Conservation (phyloP, 2,329 filamentous ascomycete species). For the Fusarium circinatum region DNA sequence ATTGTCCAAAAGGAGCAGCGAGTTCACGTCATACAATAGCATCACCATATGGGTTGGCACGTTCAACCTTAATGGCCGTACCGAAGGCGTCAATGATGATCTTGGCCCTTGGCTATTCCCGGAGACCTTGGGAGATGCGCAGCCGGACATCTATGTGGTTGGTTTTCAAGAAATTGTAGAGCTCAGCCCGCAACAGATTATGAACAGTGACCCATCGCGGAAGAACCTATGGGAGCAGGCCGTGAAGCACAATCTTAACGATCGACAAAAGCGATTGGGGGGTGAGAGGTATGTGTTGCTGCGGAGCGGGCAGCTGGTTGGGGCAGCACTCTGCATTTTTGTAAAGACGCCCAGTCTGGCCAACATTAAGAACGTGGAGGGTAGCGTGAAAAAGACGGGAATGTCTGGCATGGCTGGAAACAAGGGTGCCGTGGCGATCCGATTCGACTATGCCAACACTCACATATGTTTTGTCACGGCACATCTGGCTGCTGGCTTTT, state of each 20-base stretch:
- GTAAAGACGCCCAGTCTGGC: slow-evolving; percentile 80
- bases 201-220: slow-evolving; percentile 93
- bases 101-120: slow-evolving; percentile 88
- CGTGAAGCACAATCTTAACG: slow-evolving; percentile 81
- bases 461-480: slow-evolving; percentile 96
- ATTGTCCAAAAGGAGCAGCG: slow-evolving; percentile 71
- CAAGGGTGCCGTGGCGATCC: slow-evolving; percentile 96
- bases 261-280: slow-evolving; percentile 70
- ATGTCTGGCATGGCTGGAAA: slow-evolving; percentile 98
- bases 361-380: slow-evolving; percentile 96
- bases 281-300: slow-evolving; percentile 88
- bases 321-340: slow-evolving; percentile 91
- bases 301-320: slow-evolving; percentile 92
- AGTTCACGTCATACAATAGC: slow-evolving; percentile 78
- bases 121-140: slow-evolving; percentile 62
- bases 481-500: slow-evolving; percentile 93
- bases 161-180: slow-evolving; percentile 99
- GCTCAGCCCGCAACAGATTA: slow-evolving; percentile 96
- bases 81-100: slow-evolving; percentile 79
- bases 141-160: slow-evolving; percentile 87
- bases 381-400: slow-evolving; percentile 91
- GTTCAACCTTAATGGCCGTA: slow-evolving; percentile 94
- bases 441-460: slow-evolving; percentile 93
- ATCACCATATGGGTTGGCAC: slow-evolving; percentile 89
- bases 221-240: slow-evolving; percentile 88